Evolutionary conservation across 176 grass and related monocot species (phyloP), one percentile per base, ranked within the genome.

Genomic region (Calamus simplicifolius): DNA sequence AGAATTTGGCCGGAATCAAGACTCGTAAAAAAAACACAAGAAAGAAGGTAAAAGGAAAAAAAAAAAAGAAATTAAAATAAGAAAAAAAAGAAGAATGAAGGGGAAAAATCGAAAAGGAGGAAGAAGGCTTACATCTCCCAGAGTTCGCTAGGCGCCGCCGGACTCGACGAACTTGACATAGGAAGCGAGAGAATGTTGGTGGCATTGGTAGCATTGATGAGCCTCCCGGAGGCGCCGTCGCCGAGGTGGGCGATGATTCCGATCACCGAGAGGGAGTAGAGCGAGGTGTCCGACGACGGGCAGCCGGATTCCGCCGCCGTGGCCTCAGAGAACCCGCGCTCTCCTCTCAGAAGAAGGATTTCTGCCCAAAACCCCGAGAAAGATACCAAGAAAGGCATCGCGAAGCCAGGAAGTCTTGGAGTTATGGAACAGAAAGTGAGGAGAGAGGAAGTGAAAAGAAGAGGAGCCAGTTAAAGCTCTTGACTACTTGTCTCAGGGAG

Each of bases 81-180:
- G 7, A 29, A 29, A 3, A 29, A 29, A 29, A 29, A 29, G 28
- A 29, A 29, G 21, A 29, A 4, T 29, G 28, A 29, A 29, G 1
- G 28, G 59, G 19, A 35, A 63, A 23, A 2, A n/a, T 4, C 0
- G 4, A 12, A 13, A 18, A 8, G 43, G 17, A n/a, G 16, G 27
- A 17, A 18, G 13, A 58, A 2, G 15, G 6, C 58, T 14, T 27
- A 90, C 86, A 67, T 95, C 57, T 97, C 92, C 66, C 88, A 81
- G 19, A 84, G 78, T 72, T 97, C 87, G 69, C 91, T 88, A 58
- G 27, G 92, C 81, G 28, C 87, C 87, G 5, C 77, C 84, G 29
- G 81, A 66, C 70, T 97, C 84, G 66, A 88, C 87, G 75, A 91
- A 97, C 71, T 97, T 97, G 68, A 97, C 75, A 19, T 80, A 80